Percentiles rank a stretch among this genome's conserved stretches.
These are phyloP conservation scores for Boletus rubroflammeus DNA, from an alignment of 768 basidiomycete genomes.

Conservation along the genomic window DNA sequence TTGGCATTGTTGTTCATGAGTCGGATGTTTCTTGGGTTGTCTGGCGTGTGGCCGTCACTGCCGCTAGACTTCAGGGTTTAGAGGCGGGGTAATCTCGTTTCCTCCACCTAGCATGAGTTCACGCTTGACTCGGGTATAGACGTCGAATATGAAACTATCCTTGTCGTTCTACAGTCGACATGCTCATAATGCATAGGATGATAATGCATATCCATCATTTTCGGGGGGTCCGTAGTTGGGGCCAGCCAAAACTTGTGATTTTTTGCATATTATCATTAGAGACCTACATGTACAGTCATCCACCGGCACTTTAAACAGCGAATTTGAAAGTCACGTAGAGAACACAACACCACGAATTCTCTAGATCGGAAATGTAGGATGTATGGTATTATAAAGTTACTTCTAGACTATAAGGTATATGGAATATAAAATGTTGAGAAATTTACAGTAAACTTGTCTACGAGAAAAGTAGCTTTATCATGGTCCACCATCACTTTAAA, in stretches of 20 bases:
- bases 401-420: neutral
- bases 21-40: neutral
- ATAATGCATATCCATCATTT: too few species aligned
- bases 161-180: too few species aligned
- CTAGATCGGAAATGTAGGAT: neutral
- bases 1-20: too few species aligned
- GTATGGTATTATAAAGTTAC: neutral
- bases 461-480: neutral
- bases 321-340: neutral
- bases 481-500: neutral
- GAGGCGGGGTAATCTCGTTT: neutral
- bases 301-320: neutral
- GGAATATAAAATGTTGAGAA: neutral
- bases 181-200: too few species aligned
- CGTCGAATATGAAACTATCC: too few species aligned
- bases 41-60: neutral
- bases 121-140: too few species aligned
- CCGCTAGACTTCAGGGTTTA: neutral
- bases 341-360: neutral
- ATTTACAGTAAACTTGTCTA: neutral
- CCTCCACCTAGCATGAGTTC: too few species aligned
- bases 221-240: too few species aligned
- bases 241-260: too few species aligned
- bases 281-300: neutral
- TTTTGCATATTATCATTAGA: too few species aligned